Evolutionary conservation across 2,329 filamentous ascomycete species (phyloP).

Genomic region (Fonsecaea multimorphosa): DNA sequence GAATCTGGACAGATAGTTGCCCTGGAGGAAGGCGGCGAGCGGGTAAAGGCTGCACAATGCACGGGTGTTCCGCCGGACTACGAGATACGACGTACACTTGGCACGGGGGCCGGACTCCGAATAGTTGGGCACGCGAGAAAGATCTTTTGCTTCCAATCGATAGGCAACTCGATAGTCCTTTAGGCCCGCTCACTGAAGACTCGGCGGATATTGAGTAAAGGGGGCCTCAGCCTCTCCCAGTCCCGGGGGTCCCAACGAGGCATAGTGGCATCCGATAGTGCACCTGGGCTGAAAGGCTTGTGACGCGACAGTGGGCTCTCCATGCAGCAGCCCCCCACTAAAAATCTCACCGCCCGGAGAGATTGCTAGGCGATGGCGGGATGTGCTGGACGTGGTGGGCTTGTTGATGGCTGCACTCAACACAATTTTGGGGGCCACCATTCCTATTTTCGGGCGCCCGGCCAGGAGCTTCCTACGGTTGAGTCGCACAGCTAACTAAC

Average conservation of each 20-base stretch:
- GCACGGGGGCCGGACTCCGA: constrained; percentile 32
- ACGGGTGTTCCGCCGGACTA: constrained; percentile 17
- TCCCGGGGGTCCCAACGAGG: constrained; percentile 1
- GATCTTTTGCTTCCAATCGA: constrained; percentile 17
- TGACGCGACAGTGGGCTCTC: constrained; percentile 4
- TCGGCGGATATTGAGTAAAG: constrained; percentile 15
- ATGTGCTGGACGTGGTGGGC: constrained; percentile 5
- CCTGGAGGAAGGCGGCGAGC: not conserved
- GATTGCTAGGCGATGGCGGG: not conserved
- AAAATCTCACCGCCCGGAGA: constrained; percentile 33
- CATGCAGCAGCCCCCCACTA: constrained; percentile 3
- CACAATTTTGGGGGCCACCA: constrained; percentile 35
- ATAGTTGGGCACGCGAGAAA: constrained; percentile 27
- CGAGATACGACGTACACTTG: constrained; percentile 30
- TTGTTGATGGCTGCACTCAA: constrained; percentile 8
- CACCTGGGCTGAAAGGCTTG: constrained; percentile 15
- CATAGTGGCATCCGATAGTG: constrained; percentile 19
- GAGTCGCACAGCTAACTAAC: constrained; percentile 23
- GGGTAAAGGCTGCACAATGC: constrained; percentile 3
- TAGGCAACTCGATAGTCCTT: constrained; percentile 7
- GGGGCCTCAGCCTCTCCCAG: constrained; percentile 18
- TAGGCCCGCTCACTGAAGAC: constrained; percentile 14
- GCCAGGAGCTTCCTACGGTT: constrained; percentile 9
- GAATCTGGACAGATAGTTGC: constrained; percentile 18
- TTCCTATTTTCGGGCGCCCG: constrained; percentile 36